A percentile compares a stretch with the other conserved stretches of the same genome.
Conservation (phyloP, 768 basidiomycete species). For the Leucosporidium creatinivorum region DNA sequence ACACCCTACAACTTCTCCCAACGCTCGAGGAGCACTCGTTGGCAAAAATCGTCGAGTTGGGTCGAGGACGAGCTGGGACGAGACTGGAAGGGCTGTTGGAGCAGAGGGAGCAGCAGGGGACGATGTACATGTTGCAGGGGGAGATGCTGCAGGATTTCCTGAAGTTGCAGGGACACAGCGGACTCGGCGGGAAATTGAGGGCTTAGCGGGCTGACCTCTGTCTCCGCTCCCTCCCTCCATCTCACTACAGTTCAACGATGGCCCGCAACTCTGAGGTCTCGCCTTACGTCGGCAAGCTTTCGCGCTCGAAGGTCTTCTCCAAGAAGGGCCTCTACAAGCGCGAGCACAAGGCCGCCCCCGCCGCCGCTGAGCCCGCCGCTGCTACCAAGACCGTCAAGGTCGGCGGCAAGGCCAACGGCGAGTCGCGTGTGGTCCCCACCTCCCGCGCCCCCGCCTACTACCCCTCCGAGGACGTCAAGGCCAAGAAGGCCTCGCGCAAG, state of each 20-base stretch:
- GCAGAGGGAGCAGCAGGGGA: too few species aligned
- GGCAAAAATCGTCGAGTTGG: too few species aligned
- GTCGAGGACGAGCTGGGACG: too few species aligned
- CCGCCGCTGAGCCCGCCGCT: constrained; percentile 53
- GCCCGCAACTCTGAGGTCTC: constrained; percentile 61
- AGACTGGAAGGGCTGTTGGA: too few species aligned
- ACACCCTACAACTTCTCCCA: too few species aligned
- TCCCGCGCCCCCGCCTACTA: constrained; percentile 83
- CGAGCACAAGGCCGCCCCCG: constrained; percentile 54
- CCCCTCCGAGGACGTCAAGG: constrained; percentile 85
- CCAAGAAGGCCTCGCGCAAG: constrained; percentile 89
- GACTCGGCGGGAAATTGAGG: too few species aligned
- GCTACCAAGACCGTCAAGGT: constrained; percentile 67
- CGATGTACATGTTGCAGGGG: too few species aligned
- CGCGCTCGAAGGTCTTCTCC: constrained; percentile 70
- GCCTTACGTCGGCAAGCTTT: constrained; percentile 71
- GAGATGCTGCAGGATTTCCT: constrained; percentile 20
- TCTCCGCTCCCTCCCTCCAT: background rate
- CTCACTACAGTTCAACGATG: constrained; percentile 9
- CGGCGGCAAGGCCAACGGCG: constrained; percentile 84
- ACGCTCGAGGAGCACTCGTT: too few species aligned
- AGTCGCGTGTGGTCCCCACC: constrained; percentile 76
- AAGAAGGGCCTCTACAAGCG: constrained; percentile 81
- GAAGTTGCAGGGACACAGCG: background rate
- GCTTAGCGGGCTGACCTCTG: background rate